Conservation (phyloP, 768 basidiomycete genomes). For the Boletus sp. region DNA sequence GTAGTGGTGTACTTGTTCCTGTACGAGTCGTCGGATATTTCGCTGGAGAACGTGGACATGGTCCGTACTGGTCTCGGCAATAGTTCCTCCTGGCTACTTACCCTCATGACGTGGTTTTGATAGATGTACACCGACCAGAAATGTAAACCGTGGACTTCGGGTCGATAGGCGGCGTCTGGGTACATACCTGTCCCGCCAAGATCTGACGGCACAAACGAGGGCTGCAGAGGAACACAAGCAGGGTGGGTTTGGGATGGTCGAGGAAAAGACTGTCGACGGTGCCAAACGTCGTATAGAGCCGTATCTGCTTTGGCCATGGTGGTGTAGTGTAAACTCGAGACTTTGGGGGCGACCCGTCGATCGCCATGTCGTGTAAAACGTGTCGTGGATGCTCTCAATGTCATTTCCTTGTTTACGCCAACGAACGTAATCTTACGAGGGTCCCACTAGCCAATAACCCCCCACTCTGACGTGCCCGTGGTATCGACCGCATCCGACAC, state of each 20-base stretch:
- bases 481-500: too few relatives aligned
- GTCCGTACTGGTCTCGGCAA: constrained; percentile 29
- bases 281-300: neutral
- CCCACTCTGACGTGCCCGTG: too few relatives aligned
- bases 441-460: too few relatives aligned
- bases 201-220: constrained; percentile 43
- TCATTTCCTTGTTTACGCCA: too few relatives aligned
- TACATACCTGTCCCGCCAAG: constrained; percentile 46
- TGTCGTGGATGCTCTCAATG: too few relatives aligned
- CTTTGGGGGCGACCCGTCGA: too few relatives aligned
- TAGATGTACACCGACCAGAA: constrained; percentile 64
- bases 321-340: too few relatives aligned
- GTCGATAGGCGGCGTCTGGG: constrained; percentile 58
- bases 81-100: neutral
- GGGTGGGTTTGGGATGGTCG: neutral
- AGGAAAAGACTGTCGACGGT: neutral
- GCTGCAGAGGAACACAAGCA: constrained; percentile 32
- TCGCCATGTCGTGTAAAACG: too few relatives aligned
- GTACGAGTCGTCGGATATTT: constrained; percentile 68
- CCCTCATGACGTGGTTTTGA: neutral
- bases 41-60: constrained; percentile 62
- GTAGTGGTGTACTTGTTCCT: constrained; percentile 70
- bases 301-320: too few relatives aligned
- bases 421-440: too few relatives aligned
- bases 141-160: constrained; percentile 67